Evolutionary conservation across 2,329 filamentous ascomycete species (phyloP), one percentile per base, ranked within the genome.

Genomic region (Cladorrhinum sp.): DNA sequence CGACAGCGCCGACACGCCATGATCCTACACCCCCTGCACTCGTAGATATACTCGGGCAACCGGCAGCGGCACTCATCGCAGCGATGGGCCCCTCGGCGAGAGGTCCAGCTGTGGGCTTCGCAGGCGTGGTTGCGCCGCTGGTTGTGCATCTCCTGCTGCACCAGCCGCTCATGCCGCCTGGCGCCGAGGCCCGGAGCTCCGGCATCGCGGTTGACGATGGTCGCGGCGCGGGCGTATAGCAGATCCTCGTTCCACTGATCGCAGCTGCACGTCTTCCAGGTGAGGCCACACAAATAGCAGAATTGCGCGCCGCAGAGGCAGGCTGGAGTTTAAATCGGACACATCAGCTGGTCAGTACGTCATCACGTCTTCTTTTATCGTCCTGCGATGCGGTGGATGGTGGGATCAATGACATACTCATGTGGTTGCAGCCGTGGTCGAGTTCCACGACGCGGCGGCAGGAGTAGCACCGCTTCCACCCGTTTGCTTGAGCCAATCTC

Each of bases 401-500:
- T 61, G 49, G 41, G 24, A 23, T n/a, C 18, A 2, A 18, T 10
- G 13, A 78, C 80, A 67, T 64, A 86, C 83, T 82, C 2, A 86
- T 86, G 55, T 86, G 84, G 55, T 81, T 74, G 61, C 84, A 86
- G 1, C 84, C 84, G 0, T 36, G n/a, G 0, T 67, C 27, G 0
- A 84, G 70, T 69, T 85, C 81, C 0, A 87, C 75, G 12, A 86
- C 32, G 0, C 72, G 61, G 1, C 63, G 65, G 64, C 84, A 87
- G 0, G 63, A 59, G 3, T 67, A 68, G 60, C 84, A 87, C 1
- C 77, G 72, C 67, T 82, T 78, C 84, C 84, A 87, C 1, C 76
- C 74, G 3, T 80, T 69, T 2, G 73, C 61, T 0, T 64, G 59
- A 0, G 80, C 82, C 0, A 79, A 51, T 0, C 68, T 58, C 0